Conservation (phyloP, 257 asterid genomes). For the Rhazya stricta region DNA sequence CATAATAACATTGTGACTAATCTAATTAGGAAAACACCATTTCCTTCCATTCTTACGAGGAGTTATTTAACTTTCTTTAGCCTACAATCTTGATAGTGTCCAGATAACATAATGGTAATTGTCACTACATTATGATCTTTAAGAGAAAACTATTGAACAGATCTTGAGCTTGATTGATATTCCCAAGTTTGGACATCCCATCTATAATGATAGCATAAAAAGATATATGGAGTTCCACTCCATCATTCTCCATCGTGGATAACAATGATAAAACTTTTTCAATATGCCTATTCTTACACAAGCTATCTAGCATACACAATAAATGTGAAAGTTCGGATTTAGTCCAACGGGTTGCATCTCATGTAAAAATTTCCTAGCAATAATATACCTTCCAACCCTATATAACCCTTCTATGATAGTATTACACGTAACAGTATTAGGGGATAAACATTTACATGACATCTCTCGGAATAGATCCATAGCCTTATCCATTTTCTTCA, state of each 20-base stretch:
- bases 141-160: too few relatives aligned
- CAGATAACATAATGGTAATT: too few relatives aligned
- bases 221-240: too few relatives aligned
- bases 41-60: too few relatives aligned
- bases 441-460: conserved; percentile 14
- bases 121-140: too few relatives aligned
- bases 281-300: conserved; percentile 20
- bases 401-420: conserved; percentile 23
- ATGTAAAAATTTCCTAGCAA: conserved; percentile 15
- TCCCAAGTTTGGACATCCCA: too few relatives aligned
- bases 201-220: too few relatives aligned
- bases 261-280: conserved; percentile 21
- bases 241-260: conserved; percentile 11
- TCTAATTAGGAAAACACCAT: too few relatives aligned
- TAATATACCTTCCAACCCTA: conserved; percentile 15
- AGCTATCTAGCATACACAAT: conserved; percentile 19
- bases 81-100: too few relatives aligned
- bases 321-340: conserved; percentile 18
- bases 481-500: conserved; percentile 24
- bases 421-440: conserved; percentile 16
- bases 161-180: too few relatives aligned
- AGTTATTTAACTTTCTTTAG: too few relatives aligned
- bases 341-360: conserved; percentile 19
- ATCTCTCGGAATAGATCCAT: conserved; percentile 18
- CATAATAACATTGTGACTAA: too few relatives aligned